phyloP scores from a whole-genome alignment of 352 stramenopile species.

The Phytopythium delawarense region DNA sequence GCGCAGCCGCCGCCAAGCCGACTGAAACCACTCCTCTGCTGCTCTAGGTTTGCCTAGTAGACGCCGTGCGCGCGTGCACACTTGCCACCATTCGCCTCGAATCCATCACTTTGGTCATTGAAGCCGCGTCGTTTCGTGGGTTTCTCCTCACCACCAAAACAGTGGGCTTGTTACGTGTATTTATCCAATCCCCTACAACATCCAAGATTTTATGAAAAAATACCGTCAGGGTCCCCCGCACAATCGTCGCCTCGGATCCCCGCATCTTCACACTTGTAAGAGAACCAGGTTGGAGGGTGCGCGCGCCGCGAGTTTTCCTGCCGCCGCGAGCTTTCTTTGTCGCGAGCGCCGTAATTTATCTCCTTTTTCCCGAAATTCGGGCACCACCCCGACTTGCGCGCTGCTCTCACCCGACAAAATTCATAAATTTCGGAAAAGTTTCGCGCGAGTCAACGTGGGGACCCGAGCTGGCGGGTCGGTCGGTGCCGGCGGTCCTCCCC shows the following conservation, averaged over 20 bases:
- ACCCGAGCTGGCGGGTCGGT: constrained; percentile 11
- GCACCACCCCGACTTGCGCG: neutral
- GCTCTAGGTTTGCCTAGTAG: neutral
- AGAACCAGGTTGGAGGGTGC: neutral
- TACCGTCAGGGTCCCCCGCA: neutral
- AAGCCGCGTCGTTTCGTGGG: neutral
- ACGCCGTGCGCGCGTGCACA: neutral
- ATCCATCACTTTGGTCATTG: neutral
- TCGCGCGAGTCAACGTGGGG: constrained; percentile 20
- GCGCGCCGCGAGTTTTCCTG: neutral
- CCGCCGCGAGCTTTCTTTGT: constrained; percentile 1
- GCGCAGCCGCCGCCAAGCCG: neutral
- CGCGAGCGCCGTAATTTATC: neutral
- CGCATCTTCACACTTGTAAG: neutral
- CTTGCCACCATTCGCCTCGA: too few relatives aligned
- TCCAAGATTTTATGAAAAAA: neutral
- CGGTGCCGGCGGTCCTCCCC: constrained; percentile 17
- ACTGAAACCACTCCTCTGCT: constrained; percentile 6
- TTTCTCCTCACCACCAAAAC: neutral
- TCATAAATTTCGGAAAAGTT: constrained; percentile 11
- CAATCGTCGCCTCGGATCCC: neutral
- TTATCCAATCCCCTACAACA: neutral
- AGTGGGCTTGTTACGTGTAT: neutral
- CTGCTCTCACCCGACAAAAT: constrained; percentile 3
- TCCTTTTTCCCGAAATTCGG: neutral